These are phyloP conservation scores for Fusarium sp. DNA, from an alignment of 2,329 filamentous ascomycete species.

Conservation along the genomic window DNA sequence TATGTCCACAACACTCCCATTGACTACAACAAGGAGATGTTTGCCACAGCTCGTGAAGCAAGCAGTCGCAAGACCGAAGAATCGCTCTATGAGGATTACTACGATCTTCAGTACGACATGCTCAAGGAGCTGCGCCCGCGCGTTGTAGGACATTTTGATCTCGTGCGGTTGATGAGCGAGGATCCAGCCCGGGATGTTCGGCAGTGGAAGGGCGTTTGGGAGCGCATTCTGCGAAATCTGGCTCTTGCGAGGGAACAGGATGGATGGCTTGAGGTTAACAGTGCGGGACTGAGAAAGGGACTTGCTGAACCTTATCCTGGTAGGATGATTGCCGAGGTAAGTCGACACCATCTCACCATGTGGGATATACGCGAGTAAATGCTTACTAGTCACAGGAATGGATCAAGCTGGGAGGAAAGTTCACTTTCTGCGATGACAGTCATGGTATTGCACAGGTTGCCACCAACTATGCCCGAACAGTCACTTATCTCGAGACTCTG, in stretches of 20 bases:
- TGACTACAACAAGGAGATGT: constrained; percentile 80
- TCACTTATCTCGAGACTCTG: constrained; percentile 74
- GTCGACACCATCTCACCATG: constrained; percentile 34
- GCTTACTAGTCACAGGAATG: constrained; percentile 65
- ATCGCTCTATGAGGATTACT: constrained; percentile 82
- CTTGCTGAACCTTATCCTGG: constrained; percentile 90
- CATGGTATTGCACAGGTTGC: constrained; percentile 88
- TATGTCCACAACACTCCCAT: constrained; percentile 89
- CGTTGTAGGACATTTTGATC: constrained; percentile 93
- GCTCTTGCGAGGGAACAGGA: constrained; percentile 75
- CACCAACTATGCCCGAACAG: constrained; percentile 78
- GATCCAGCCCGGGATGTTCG: constrained; percentile 70
- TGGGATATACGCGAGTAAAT: background rate
- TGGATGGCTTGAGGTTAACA: constrained; percentile 90
- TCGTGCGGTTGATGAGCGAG: constrained; percentile 82
- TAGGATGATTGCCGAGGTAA: constrained; percentile 77
- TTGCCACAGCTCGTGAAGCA: constrained; percentile 58
- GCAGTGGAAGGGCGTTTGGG: constrained; percentile 74
- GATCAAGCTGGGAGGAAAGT: constrained; percentile 76
- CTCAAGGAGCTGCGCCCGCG: constrained; percentile 74
- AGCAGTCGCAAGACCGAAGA: constrained; percentile 66
- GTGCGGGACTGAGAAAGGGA: constrained; percentile 86
- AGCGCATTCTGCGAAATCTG: constrained; percentile 77
- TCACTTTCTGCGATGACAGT: constrained; percentile 95
- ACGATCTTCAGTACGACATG: constrained; percentile 88